Evolutionary conservation across 2,329 filamentous ascomycete species (phyloP), one percentile per base, ranked within the genome.

Genomic region (Cucurbitaria berberidis): DNA sequence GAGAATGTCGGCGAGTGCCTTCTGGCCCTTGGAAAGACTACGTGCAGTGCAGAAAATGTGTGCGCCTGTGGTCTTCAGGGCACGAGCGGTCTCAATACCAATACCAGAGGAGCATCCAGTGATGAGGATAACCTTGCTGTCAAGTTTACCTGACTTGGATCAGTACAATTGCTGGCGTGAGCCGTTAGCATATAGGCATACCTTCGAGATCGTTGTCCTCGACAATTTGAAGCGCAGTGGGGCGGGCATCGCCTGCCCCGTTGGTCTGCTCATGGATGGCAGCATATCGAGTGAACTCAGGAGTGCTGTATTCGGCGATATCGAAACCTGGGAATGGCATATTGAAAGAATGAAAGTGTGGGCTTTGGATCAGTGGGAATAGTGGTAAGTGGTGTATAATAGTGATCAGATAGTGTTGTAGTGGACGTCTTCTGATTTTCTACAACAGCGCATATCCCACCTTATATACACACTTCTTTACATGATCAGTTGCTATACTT

Each of bases 51-150:
- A 61, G 62, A 74, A 81, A 41, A 83, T 58, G 8, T 71, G 77
- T 1, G 80, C 79, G 11, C 80, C 80, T 0, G 82, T 80, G 11
- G 73, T 66, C 19, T 74, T 66, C 21, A 84, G 70, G 2, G 80
- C 80, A 8, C 75, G 57, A 5, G 61, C 52, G 2, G 65, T 69
- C 38, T 70, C 66, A 9, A 60, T 58, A 13, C 67, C 68, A 11
- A 72, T 56, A 2, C 67, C 67, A 21, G 58, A 61, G 3, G 66
- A 61, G 39, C 41, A 48, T 19, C 67, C 67, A 1, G 67, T 70
- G 39, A 70, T 55, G 24, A 70, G 48, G 38, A 64, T 21, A 13
- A 58, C 69, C 49, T 67, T 68, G 26, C 55, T 62, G 2, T 64
- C 49, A 5, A 74, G 61, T 7, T 56, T 48, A 19, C 77, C 74